phyloP scores from a whole-genome alignment of 2,329 filamentous ascomycete species.

The Verticillium dahliae region DNA sequence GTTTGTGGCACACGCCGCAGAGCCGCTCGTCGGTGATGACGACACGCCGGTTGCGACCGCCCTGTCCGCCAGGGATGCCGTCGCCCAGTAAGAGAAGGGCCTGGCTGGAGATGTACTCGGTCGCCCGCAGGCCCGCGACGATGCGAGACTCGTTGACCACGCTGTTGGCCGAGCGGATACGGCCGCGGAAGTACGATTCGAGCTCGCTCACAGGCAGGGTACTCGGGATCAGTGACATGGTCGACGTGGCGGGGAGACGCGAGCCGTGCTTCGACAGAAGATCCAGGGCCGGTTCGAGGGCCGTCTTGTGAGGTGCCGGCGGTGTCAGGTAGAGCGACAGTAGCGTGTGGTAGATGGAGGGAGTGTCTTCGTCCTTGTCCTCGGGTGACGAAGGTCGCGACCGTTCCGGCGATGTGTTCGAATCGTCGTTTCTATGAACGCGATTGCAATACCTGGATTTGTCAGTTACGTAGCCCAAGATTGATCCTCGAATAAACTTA shows the following conservation, averaged over 20 bases:
- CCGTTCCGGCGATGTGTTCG: conserved; percentile 26
- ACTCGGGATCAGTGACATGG: conserved; percentile 78
- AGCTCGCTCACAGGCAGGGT: conserved; percentile 71
- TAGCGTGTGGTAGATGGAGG: conserved; percentile 87
- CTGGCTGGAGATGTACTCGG: conserved; percentile 73
- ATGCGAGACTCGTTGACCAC: conserved; percentile 76
- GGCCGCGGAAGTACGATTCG: conserved; percentile 84
- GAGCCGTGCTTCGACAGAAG: conserved; percentile 91
- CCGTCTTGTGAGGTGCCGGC: conserved; percentile 62
- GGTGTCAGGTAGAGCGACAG: conserved; percentile 85
- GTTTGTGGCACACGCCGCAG: conserved; percentile 88
- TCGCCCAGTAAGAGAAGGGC: conserved; percentile 69
- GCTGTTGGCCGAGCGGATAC: conserved; percentile 80
- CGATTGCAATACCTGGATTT: conserved; percentile 74
- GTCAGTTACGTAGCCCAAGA: conserved; percentile 11
- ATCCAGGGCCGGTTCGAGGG: conserved; percentile 72
- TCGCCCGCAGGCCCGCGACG: conserved; percentile 67
- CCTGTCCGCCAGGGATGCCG: conserved; percentile 42
- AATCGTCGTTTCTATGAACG: conserved; percentile 59
- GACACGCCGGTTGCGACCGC: conserved; percentile 58
- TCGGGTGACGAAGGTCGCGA: conserved; percentile 24
- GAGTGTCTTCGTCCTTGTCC: conserved; percentile 43
- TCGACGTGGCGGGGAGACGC: conserved; percentile 79
- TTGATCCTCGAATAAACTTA: conserved; percentile 32
- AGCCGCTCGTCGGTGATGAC: conserved; percentile 82